These are phyloP conservation scores for Anisodus acutangulus DNA, from an alignment of 257 asterid species.

Conservation along the genomic window DNA sequence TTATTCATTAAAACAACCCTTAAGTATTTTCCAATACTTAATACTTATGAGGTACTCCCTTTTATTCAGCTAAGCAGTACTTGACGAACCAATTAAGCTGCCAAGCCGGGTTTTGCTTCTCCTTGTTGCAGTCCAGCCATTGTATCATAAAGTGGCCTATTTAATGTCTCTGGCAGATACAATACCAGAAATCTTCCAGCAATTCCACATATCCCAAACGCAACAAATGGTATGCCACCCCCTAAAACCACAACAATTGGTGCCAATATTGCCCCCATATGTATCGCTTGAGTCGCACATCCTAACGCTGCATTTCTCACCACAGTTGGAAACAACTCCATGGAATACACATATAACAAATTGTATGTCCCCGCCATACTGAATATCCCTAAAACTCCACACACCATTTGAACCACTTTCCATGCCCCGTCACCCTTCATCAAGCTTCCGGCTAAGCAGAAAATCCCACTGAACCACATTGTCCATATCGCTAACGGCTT, in stretches of 20 bases:
- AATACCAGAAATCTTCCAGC: slow-evolving; percentile 68
- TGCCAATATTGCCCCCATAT: slow-evolving; percentile 76
- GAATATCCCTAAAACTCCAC: slow-evolving; percentile 71
- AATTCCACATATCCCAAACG: slow-evolving; percentile 71
- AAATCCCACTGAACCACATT: no score
- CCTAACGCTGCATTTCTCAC: no score
- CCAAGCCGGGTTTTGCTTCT: slow-evolving; percentile 32
- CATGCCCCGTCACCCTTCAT: slow-evolving; percentile 40
- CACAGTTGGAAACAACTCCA: no score
- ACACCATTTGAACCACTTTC: slow-evolving; percentile 52
- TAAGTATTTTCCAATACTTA: no score
- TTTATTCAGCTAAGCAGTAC: background rate
- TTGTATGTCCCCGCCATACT: slow-evolving; percentile 90
- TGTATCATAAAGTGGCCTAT: slow-evolving; percentile 73
- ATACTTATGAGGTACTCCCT: no score
- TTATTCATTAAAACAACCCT: no score
- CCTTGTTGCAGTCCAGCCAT: slow-evolving; percentile 69
- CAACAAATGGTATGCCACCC: slow-evolving; percentile 59
- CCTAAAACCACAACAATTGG: slow-evolving; percentile 78
- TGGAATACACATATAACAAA: slow-evolving; percentile 59
- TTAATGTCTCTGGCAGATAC: slow-evolving; percentile 75
- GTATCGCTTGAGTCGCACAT: no score
- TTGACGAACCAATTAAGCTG: no score
- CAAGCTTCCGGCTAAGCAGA: slow-evolving; percentile 58
- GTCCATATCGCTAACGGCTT: slow-evolving; percentile 76